Evolutionary conservation across 2,329 filamentous ascomycete species (phyloP).

Genomic region (Ilyonectria destructans): DNA sequence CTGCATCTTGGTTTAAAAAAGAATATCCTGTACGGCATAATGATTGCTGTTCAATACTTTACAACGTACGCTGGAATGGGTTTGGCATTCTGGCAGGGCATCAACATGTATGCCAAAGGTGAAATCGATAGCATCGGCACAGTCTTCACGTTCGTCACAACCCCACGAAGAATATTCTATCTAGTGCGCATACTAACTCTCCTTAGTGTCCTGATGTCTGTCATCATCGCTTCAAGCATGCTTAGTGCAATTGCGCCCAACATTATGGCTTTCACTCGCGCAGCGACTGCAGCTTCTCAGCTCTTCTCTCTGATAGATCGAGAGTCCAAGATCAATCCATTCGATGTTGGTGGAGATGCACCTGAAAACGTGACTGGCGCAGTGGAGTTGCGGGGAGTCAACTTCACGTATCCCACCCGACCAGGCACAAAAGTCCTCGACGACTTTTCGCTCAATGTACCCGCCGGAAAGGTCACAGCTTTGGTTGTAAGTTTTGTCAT

Average conservation of each 20-base stretch:
- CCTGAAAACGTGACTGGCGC: neutral
- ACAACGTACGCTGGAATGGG: conserved; percentile 59
- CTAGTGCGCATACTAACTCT: neutral
- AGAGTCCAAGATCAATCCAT: conserved; percentile 34
- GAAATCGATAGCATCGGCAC: conserved; percentile 56
- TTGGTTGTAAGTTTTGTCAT: conserved; percentile 64
- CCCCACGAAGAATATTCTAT: neutral
- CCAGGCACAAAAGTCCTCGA: conserved; percentile 72
- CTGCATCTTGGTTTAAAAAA: conserved; percentile 54
- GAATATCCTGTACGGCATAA: conserved; percentile 55
- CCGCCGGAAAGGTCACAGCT: conserved; percentile 75
- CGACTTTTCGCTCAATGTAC: conserved; percentile 67
- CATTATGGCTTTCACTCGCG: conserved; percentile 10
- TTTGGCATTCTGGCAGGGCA: conserved; percentile 62
- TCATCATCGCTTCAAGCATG: conserved; percentile 34
- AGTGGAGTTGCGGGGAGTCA: conserved; percentile 56
- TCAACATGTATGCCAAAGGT: conserved; percentile 54
- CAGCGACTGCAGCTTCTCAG: neutral
- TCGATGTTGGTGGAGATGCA: neutral
- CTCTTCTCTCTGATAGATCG: conserved; percentile 31
- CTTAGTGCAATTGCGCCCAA: conserved; percentile 36
- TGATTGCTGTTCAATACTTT: conserved; percentile 57
- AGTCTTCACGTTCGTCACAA: conserved; percentile 55
- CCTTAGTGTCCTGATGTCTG: conserved; percentile 28
- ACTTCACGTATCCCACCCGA: conserved; percentile 78